A percentile compares a stretch with the other conserved stretches of the same genome.
Conservation (phyloP, 495 filamentous ascomycete genomes). For the Copromyces sp. region DNA sequence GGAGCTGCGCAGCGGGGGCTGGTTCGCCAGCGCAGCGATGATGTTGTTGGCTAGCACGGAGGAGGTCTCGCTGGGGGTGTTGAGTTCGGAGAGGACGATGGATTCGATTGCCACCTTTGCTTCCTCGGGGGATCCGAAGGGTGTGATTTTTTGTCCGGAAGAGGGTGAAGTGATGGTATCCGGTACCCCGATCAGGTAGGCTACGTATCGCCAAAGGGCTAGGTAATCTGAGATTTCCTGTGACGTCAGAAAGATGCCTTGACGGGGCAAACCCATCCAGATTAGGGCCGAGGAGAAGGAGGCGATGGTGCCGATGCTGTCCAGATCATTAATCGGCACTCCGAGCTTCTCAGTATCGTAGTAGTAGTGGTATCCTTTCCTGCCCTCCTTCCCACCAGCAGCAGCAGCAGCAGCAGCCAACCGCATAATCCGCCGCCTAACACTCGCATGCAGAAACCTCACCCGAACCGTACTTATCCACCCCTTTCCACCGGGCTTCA, state of each 20-base stretch:
- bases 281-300: constrained; percentile 58
- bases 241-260: constrained; percentile 55
- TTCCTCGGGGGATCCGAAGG: constrained; percentile 41
- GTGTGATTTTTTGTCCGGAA: constrained; percentile 40
- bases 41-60: constrained; percentile 63
- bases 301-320: constrained; percentile 59
- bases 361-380: constrained; percentile 38
- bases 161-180: neutral
- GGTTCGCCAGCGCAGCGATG: constrained; percentile 50
- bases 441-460: constrained; percentile 61
- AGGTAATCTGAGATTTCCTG: constrained; percentile 60
- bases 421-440: constrained; percentile 39
- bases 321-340: constrained; percentile 64
- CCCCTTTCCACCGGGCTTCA: constrained; percentile 59
- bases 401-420: too few relatives aligned
- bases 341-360: constrained; percentile 51
- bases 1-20: constrained; percentile 53
- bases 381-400: too few relatives aligned
- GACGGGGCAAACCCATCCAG: constrained; percentile 58
- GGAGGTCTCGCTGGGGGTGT: constrained; percentile 46
- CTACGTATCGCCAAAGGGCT: constrained; percentile 67
- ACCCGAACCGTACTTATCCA: constrained; percentile 62
- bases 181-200: constrained; percentile 47
- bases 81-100: constrained; percentile 49
- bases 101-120: constrained; percentile 57